Conservation (phyloP, 805 yeast genomes). For the Clavispora phyllophila region DNA sequence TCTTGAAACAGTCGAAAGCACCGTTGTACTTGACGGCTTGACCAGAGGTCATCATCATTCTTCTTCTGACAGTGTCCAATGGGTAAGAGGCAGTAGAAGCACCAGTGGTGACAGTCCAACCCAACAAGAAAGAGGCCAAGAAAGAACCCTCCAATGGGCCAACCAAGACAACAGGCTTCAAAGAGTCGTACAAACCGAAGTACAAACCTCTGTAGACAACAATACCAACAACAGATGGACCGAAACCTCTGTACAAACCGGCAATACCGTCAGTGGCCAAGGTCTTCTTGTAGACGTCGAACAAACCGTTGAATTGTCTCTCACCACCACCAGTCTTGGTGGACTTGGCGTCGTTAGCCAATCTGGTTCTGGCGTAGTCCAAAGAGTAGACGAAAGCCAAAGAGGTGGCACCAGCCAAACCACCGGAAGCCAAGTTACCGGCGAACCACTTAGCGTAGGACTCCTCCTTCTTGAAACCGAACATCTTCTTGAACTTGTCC, state of each 20-base stretch:
- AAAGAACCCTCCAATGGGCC: conserved; percentile 93
- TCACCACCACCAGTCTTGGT: conserved; percentile 73
- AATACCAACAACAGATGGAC: conserved; percentile 96
- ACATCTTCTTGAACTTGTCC: conserved; percentile 92
- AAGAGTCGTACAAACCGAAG: conserved; percentile 96
- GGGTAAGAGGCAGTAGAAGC: conserved; percentile 99
- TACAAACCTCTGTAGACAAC: conserved; percentile 98
- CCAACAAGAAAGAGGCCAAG: conserved; percentile 92
- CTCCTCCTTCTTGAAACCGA: conserved; percentile 95
- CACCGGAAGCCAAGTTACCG: conserved; percentile 99
- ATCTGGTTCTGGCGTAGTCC: conserved; percentile 98
- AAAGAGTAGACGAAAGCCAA: conserved; percentile 91
- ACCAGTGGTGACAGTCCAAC: conserved; percentile 98
- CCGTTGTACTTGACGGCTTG: conserved; percentile 95
- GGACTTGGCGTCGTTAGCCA: conserved; percentile 96
- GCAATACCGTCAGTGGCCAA: conserved; percentile 94
- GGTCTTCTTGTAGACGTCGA: conserved; percentile 96
- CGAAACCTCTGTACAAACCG: conserved; percentile 99
- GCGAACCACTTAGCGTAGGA: conserved; percentile 92
- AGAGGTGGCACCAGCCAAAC: conserved; percentile 96
- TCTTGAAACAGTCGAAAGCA: conserved; percentile 87
- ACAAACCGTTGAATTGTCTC: conserved; percentile 95
- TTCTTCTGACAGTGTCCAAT: conserved; percentile 98
- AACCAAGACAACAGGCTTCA: conserved; percentile 90
- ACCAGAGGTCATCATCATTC: conserved; percentile 99